Evolutionary conservation across 495 filamentous ascomycete genomes (phyloP).

Genomic region (Hapsidospora chrysogenum): DNA sequence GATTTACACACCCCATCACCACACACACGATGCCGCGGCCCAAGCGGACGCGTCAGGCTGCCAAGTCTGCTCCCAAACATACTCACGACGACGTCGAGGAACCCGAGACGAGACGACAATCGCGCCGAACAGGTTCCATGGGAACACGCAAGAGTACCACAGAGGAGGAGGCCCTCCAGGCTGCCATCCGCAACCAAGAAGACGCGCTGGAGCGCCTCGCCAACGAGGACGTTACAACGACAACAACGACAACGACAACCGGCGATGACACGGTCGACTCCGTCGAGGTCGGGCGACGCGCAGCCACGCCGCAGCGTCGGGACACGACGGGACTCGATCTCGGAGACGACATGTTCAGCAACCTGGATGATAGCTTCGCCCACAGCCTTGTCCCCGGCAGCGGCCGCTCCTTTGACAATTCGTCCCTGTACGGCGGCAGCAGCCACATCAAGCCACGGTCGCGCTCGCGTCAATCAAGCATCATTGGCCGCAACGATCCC

Average conservation of each 20-base stretch:
- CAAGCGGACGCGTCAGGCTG: no score
- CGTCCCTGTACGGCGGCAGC: slow-evolving; percentile 21
- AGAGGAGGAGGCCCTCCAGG: slow-evolving; percentile 5
- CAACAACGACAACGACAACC: no score
- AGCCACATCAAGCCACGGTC: slow-evolving; percentile 22
- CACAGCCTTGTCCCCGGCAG: slow-evolving; percentile 12
- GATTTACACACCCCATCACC: no score
- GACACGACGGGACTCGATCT: slow-evolving; percentile 28
- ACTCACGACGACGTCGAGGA: no score
- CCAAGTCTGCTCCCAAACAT: no score
- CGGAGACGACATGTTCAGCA: slow-evolving; percentile 27
- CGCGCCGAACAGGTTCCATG: no score
- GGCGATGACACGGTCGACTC: slow-evolving; percentile 3
- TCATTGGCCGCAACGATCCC: slow-evolving; percentile 23
- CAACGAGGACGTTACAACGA: slow-evolving; percentile 14
- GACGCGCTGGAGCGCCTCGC: slow-evolving; percentile 19
- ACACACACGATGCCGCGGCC: no score
- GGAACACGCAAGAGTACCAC: no score
- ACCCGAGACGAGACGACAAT: no score
- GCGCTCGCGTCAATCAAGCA: slow-evolving; percentile 23
- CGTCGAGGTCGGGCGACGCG: slow-evolving; percentile 14
- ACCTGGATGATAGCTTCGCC: slow-evolving; percentile 25
- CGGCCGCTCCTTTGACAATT: slow-evolving; percentile 25
- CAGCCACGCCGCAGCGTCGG: slow-evolving; percentile 12
- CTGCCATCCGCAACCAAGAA: slow-evolving; percentile 16